phyloP scores from a whole-genome alignment of 2,329 filamentous ascomycete species.

The Xylariaceae sp. region DNA sequence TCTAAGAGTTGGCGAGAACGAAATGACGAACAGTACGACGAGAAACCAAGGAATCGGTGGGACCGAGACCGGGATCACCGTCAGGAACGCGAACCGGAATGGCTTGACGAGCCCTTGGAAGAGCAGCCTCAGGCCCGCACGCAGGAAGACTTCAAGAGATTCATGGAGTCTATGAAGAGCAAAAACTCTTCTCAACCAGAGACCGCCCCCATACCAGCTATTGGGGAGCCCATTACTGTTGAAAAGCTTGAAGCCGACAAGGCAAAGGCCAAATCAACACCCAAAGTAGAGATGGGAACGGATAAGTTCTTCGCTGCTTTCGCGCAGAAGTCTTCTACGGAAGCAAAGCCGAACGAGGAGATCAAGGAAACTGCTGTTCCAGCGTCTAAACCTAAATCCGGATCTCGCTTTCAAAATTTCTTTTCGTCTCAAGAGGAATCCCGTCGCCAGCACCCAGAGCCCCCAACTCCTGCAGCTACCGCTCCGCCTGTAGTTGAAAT shows the following conservation, averaged over 20 bases:
- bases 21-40: constrained; percentile 34
- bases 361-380: constrained; percentile 36
- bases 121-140: constrained; percentile 70
- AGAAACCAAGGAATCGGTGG: constrained; percentile 48
- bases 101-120: constrained; percentile 73
- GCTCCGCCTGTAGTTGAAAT: constrained; percentile 19
- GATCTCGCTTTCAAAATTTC: constrained; percentile 81
- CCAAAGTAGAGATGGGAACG: constrained; percentile 62
- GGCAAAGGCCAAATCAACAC: constrained; percentile 53
- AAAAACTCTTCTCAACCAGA: constrained; percentile 36
- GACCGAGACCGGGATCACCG: constrained; percentile 52
- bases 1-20: constrained; percentile 60
- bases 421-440: constrained; percentile 58
- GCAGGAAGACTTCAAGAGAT: constrained; percentile 87
- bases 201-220: constrained; percentile 29
- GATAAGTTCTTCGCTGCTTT: constrained; percentile 73
- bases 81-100: constrained; percentile 80
- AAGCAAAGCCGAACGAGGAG: constrained; percentile 49
- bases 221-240: constrained; percentile 32
- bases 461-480: constrained; percentile 38
- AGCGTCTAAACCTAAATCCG: constrained; percentile 48
- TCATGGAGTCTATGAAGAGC: constrained; percentile 86
- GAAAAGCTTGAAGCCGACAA: constrained; percentile 43
- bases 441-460: constrained; percentile 42
- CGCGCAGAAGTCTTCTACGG: constrained; percentile 34